phyloP scores from a whole-genome alignment of 371 early-diverging fungal species.

The Coemansia sp. region DNA sequence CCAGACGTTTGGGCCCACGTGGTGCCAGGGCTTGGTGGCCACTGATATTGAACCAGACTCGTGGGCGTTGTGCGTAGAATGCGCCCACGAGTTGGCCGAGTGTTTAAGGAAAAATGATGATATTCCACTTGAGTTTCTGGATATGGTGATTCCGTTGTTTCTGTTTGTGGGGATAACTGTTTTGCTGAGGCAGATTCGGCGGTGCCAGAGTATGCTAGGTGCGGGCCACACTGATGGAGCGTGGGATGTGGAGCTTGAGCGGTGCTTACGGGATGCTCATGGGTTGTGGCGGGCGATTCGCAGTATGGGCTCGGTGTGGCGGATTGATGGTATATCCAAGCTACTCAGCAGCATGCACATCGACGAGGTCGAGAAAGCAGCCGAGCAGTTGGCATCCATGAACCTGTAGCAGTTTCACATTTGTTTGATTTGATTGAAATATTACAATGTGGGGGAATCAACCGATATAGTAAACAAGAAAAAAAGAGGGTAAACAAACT shows the following conservation, averaged over 20 bases:
- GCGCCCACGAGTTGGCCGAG: constrained; percentile 17
- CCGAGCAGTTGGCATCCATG: constrained; percentile 13
- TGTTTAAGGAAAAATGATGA: constrained; percentile 12
- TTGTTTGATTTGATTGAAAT: neutral
- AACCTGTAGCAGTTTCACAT: neutral
- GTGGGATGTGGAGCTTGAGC: constrained; percentile 1
- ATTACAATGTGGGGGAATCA: neutral
- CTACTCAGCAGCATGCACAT: constrained; percentile 24
- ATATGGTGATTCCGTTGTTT: constrained; percentile 13
- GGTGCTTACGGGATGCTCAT: neutral
- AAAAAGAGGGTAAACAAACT: too few relatives aligned
- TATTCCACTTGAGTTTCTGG: constrained; percentile 21
- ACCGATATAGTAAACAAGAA: too few relatives aligned
- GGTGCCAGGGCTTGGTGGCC: constrained; percentile 25
- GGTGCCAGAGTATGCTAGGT: neutral
- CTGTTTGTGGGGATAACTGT: constrained; percentile 21
- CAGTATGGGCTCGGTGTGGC: constrained; percentile 18
- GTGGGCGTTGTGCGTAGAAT: constrained; percentile 13
- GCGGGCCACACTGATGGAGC: neutral
- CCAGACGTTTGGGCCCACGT: constrained; percentile 12
- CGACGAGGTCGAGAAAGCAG: constrained; percentile 15
- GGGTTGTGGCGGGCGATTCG: constrained; percentile 6
- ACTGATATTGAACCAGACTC: constrained; percentile 21
- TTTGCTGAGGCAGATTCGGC: constrained; percentile 25
- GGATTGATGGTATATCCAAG: neutral